Evolutionary conservation across 1,284 basidiomycete genomes (phyloP).

Genomic region (Moniliella sp.): DNA sequence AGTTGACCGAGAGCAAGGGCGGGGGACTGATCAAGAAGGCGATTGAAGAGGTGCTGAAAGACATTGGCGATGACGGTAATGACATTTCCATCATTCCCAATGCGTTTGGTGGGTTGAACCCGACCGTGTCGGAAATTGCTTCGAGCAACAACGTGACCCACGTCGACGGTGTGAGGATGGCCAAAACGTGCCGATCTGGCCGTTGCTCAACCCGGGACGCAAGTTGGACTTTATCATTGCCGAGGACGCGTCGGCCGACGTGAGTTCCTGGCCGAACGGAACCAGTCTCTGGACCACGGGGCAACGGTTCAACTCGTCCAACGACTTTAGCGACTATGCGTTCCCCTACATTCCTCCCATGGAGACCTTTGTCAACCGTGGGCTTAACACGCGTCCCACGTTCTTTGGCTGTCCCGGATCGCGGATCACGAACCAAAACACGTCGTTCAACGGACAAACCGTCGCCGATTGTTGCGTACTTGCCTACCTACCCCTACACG

Average conservation of each 20-base stretch:
- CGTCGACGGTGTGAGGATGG: constrained; percentile 21
- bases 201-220: constrained; percentile 46
- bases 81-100: constrained; percentile 38
- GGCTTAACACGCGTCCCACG: constrained; percentile 48
- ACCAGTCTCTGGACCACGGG: constrained; percentile 35
- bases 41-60: constrained; percentile 10
- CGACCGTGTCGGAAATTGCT: constrained; percentile 8
- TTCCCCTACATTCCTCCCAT: constrained; percentile 37
- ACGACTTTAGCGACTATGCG: constrained; percentile 18
- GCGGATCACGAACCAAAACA: constrained; percentile 28
- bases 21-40: constrained; percentile 1
- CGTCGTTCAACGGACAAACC: constrained; percentile 18
- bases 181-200: constrained; percentile 46
- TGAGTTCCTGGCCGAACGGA: constrained; percentile 44
- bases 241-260: constrained; percentile 45
- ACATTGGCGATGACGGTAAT: constrained; percentile 26
- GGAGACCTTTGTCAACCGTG: constrained; percentile 44
- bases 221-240: constrained; percentile 49
- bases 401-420: constrained; percentile 50
- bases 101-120: constrained; percentile 34
- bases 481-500: constrained; percentile 38
- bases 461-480: constrained; percentile 36
- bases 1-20: too few relatives aligned
- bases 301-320: constrained; percentile 2
- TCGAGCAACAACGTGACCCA: constrained; percentile 25